Conservation (phyloP, 2,329 filamentous ascomycete genomes). For the Cercospora beticola region DNA sequence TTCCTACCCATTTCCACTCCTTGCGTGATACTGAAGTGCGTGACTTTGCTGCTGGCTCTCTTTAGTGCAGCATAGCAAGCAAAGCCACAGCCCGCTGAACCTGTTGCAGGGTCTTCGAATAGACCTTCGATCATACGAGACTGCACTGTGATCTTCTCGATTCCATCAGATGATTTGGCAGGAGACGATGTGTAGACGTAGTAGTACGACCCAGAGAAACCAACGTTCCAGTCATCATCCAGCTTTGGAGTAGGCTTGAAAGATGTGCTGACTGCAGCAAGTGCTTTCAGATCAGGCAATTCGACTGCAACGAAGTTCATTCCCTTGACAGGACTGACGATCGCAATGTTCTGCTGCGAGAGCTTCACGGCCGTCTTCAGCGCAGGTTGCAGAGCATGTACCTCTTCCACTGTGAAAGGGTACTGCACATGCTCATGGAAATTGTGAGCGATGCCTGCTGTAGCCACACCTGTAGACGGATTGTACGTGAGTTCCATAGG, state of each 20-base stretch:
- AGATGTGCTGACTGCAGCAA: constrained; percentile 48
- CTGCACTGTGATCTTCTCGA: constrained; percentile 43
- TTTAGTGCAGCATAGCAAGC: constrained; percentile 47
- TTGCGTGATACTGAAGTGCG: constrained; percentile 48
- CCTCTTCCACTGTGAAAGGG: constrained; percentile 33
- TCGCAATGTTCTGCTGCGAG: constrained; percentile 23
- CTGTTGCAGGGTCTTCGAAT: constrained; percentile 53
- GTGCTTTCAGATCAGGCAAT: constrained; percentile 59
- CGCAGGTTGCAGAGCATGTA: constrained; percentile 40
- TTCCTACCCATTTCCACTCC: constrained; percentile 54
- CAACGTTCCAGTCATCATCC: constrained; percentile 53
- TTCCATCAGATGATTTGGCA: constrained; percentile 30
- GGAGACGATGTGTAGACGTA: constrained; percentile 48
- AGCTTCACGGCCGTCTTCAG: constrained; percentile 25
- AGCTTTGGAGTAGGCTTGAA: constrained; percentile 40
- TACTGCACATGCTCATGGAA: constrained; percentile 58
- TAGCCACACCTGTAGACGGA: constrained; percentile 46
- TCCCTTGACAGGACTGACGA: constrained; percentile 63
- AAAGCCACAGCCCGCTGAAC: constrained; percentile 51
- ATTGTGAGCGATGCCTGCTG: constrained; percentile 66
- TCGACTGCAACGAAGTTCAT: constrained; percentile 70
- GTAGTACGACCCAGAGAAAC: constrained; percentile 59
- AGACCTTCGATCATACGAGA: constrained; percentile 60
- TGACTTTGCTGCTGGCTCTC: constrained; percentile 27
- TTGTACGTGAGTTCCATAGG: constrained; percentile 42